Percentiles rank a stretch among this genome's conserved stretches.
phyloP scores from a whole-genome alignment of 306 rosid genomes.

The Heteromeles arbutifolia region DNA sequence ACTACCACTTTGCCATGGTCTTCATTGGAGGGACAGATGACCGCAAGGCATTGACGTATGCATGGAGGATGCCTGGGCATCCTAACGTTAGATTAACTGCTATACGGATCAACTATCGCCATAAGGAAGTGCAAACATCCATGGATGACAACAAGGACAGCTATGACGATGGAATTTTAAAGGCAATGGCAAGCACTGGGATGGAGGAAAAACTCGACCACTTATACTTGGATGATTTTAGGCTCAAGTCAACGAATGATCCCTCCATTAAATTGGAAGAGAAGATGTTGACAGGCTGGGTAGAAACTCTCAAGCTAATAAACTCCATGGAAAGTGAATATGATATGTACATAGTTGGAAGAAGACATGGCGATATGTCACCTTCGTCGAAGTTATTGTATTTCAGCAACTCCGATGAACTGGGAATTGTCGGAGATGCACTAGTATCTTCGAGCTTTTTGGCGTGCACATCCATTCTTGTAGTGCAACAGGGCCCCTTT shows the following conservation, averaged over 20 bases:
- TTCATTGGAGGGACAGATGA: slow-evolving; percentile 52
- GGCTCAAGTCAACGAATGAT: neutral
- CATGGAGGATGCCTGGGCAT: slow-evolving; percentile 51
- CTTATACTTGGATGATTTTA: slow-evolving; percentile 15
- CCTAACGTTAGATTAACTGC: slow-evolving; percentile 24
- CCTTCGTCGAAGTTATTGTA: slow-evolving; percentile 10
- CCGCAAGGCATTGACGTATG: slow-evolving; percentile 49
- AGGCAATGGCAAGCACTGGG: neutral
- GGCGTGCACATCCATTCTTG: slow-evolving; percentile 22
- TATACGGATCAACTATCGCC: slow-evolving; percentile 23
- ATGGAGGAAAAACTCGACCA: slow-evolving; percentile 22
- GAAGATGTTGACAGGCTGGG: slow-evolving; percentile 20
- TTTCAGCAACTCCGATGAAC: slow-evolving; percentile 28
- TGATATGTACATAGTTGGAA: slow-evolving; percentile 28
- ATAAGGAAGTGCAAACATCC: neutral
- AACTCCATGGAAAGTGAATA: slow-evolving; percentile 18
- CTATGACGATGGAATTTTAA: slow-evolving; percentile 4
- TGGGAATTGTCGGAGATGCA: slow-evolving; percentile 32
- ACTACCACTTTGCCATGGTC: slow-evolving; percentile 21
- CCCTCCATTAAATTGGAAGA: slow-evolving; percentile 11
- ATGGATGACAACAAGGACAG: slow-evolving; percentile 5
- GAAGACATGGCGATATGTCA: slow-evolving; percentile 19
- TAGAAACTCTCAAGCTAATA: slow-evolving; percentile 19
- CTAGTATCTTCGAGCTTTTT: slow-evolving; percentile 28
- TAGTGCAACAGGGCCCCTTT: slow-evolving; percentile 18